phyloP scores from a whole-genome alignment of 2,329 filamentous ascomycete species.

The Hirsutella rhossiliensis region DNA sequence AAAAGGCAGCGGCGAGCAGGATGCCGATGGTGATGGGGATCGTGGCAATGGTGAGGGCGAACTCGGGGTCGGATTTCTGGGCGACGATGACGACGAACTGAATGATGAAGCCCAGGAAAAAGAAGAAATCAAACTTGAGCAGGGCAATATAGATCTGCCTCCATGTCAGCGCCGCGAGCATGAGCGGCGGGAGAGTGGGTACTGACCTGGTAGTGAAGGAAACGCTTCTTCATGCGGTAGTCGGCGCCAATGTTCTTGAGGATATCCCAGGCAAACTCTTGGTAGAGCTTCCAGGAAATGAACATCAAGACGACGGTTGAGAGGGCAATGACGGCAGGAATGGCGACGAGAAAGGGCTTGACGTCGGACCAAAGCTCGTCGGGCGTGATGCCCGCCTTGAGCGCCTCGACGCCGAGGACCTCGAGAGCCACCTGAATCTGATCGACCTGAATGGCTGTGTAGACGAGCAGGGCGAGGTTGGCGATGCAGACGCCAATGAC shows the following conservation, averaged over 20 bases:
- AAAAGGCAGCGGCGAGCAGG: constrained; percentile 72
- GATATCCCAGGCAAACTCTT: constrained; percentile 98
- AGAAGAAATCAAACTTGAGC: constrained; percentile 99
- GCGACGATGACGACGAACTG: constrained; percentile 93
- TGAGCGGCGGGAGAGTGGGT: not conserved
- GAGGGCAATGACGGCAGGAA: constrained; percentile 72
- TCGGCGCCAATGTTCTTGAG: constrained; percentile 98
- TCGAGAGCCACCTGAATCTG: constrained; percentile 69
- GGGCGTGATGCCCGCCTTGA: constrained; percentile 22
- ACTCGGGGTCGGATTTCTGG: constrained; percentile 56
- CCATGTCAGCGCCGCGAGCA: constrained; percentile 7
- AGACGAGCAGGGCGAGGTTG: constrained; percentile 84
- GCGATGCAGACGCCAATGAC: constrained; percentile 89
- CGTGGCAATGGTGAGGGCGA: constrained; percentile 75
- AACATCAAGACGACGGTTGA: constrained; percentile 62
- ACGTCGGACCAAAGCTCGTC: constrained; percentile 54
- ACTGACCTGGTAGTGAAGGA: constrained; percentile 85
- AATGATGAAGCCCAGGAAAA: constrained; percentile 97
- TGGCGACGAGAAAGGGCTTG: constrained; percentile 68
- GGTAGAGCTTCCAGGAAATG: constrained; percentile 88
- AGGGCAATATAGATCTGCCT: constrained; percentile 88
- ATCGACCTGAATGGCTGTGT: constrained; percentile 84
- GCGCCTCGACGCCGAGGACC: constrained; percentile 31
- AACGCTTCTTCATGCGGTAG: constrained; percentile 90
- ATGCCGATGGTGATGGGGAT: constrained; percentile 87